phyloP scores from a whole-genome alignment of 331 rosid species.

The Rosa hybrid region DNA sequence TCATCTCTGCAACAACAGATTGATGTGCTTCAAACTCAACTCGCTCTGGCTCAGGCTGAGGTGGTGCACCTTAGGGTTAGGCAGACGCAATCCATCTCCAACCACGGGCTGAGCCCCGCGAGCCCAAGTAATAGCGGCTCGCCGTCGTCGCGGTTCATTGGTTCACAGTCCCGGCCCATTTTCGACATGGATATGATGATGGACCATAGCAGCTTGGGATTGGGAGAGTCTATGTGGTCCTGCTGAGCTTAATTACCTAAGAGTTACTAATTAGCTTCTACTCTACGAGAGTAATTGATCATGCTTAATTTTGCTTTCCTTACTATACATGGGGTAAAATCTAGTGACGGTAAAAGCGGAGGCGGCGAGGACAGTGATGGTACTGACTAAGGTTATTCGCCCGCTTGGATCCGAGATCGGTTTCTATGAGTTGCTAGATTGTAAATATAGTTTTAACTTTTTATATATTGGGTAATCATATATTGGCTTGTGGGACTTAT shows the following conservation, averaged over 20 bases:
- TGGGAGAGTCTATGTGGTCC: constrained; percentile 67
- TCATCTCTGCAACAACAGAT: constrained; percentile 84
- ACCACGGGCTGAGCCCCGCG: constrained; percentile 45
- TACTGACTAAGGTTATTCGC: constrained; percentile 56
- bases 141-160: constrained; percentile 53
- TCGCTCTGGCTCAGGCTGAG: constrained; percentile 91
- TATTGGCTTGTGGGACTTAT: constrained; percentile 9
- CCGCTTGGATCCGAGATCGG: constrained; percentile 37
- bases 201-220: constrained; percentile 47
- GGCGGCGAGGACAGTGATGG: constrained; percentile 33
- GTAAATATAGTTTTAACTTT: constrained; percentile 41
- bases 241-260: constrained; percentile 6
- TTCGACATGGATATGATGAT: constrained; percentile 62
- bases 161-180: constrained; percentile 50
- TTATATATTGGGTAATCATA: constrained; percentile 16
- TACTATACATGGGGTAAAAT: constrained; percentile 3
- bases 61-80: constrained; percentile 82
- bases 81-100: constrained; percentile 45
- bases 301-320: constrained; percentile 11
- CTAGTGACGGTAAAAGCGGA: background rate
- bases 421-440: constrained; percentile 29
- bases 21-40: constrained; percentile 69
- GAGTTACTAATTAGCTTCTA: background rate
- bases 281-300: constrained; percentile 11
- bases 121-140: constrained; percentile 63